phyloP scores from a whole-genome alignment of 2,329 filamentous ascomycete genomes.

The Tolypocladium pustulatum region DNA sequence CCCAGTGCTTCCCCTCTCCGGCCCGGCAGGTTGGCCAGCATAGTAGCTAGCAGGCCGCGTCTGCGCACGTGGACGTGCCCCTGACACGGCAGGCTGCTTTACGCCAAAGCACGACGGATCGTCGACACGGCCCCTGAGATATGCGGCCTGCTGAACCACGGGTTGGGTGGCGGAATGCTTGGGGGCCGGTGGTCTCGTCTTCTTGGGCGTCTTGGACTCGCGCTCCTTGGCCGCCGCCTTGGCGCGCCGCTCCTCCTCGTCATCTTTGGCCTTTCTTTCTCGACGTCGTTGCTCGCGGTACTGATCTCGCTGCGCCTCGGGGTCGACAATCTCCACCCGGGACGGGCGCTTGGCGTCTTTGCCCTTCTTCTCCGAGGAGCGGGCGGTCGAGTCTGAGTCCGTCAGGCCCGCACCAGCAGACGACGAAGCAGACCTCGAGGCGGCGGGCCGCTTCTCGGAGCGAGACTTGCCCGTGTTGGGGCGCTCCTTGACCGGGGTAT shows the following conservation, averaged over 20 bases:
- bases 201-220: conserved; percentile 16
- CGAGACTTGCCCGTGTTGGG: conserved; percentile 42
- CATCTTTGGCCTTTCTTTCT: conserved; percentile 13
- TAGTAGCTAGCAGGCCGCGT: conserved; percentile 26
- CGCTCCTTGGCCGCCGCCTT: conserved; percentile 7
- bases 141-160: conserved; percentile 17
- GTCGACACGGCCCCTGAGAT: conserved; percentile 21
- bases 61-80: conserved; percentile 20
- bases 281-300: conserved; percentile 18
- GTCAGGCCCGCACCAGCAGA: conserved; percentile 21
- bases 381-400: conserved; percentile 34
- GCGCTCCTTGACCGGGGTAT: conserved; percentile 34
- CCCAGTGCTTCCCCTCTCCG: conserved; percentile 13
- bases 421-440: conserved; percentile 25
- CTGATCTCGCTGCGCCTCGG: conserved; percentile 10
- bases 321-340: conserved; percentile 10
- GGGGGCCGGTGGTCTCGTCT: conserved; percentile 16
- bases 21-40: conserved; percentile 17
- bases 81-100: conserved; percentile 20
- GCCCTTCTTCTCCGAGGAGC: conserved; percentile 19
- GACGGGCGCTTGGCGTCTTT: conserved; percentile 12
- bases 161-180: conserved; percentile 22
- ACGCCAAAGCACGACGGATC: conserved; percentile 24
- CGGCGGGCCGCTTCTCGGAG: conserved; percentile 22
- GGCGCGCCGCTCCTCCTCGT: conserved; percentile 8